Conservation (phyloP, 164 flowering plant genomes). For the Magnolia changhungtana region DNA sequence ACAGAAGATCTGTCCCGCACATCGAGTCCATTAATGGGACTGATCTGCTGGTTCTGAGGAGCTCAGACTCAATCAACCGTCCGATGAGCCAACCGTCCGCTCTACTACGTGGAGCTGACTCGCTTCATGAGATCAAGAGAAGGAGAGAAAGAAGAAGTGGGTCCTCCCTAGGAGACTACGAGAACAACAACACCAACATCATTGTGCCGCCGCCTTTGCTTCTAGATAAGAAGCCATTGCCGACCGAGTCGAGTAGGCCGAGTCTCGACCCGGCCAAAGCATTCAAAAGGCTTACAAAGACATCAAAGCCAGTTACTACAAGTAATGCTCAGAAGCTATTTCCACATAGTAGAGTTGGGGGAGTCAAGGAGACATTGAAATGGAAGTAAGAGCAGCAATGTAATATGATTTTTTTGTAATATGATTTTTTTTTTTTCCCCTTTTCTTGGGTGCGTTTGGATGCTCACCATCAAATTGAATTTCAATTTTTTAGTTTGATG, state of each 20-base stretch:
- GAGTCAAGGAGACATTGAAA: too few species aligned
- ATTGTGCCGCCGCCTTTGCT: constrained; percentile 9
- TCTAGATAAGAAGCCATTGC: constrained; percentile 26
- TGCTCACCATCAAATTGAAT: too few species aligned
- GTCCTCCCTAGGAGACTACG: constrained; percentile 33
- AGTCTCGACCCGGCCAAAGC: constrained; percentile 47
- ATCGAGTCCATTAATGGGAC: constrained; percentile 36
- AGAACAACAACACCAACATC: constrained; percentile 28
- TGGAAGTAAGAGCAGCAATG: too few species aligned
- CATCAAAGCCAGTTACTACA: constrained; percentile 24
- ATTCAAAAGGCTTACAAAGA: constrained; percentile 40
- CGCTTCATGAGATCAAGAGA: constrained; percentile 40
- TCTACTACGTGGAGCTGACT: constrained; percentile 34
- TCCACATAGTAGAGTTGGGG: constrained; percentile 24
- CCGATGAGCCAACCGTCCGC: constrained; percentile 37
- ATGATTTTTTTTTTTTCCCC: too few species aligned
- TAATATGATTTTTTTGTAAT: too few species aligned
- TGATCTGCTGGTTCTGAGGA: constrained; percentile 46
- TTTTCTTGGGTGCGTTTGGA: too few species aligned
- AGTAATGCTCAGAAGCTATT: constrained; percentile 23
- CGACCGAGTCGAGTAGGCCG: constrained; percentile 31
- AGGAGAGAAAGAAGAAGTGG: constrained; percentile 46
- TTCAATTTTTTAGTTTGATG: too few species aligned
- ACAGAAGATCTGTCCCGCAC: constrained; percentile 41
- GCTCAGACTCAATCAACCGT: constrained; percentile 30